These are phyloP conservation scores for Corynespora cassiicola DNA, from an alignment of 2,329 filamentous ascomycete species.

Conservation along the genomic window DNA sequence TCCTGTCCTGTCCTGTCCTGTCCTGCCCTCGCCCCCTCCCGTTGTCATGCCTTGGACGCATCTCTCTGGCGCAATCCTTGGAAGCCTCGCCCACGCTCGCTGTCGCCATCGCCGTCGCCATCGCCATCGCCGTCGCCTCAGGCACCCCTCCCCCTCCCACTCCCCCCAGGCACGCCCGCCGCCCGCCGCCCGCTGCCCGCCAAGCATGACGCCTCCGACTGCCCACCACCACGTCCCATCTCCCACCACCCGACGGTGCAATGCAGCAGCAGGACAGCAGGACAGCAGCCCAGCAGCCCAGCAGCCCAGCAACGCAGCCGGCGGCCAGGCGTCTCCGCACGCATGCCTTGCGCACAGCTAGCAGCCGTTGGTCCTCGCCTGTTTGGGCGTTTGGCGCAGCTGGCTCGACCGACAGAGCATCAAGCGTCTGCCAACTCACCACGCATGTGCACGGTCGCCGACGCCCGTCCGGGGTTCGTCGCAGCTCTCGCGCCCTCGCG, in stretches of 20 bases:
- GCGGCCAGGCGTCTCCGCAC: slow-evolving; percentile 40
- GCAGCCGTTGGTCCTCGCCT: slow-evolving; percentile 46
- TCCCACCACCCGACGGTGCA: slow-evolving; percentile 10
- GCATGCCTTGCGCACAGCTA: slow-evolving; percentile 38
- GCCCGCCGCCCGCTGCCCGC: slow-evolving; percentile 11
- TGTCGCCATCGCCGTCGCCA: neutral
- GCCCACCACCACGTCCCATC: neutral
- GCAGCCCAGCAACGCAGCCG: too few species aligned
- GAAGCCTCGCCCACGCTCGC: too few species aligned
- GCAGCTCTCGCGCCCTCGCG: too few species aligned
- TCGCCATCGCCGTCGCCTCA: neutral
- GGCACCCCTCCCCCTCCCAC: neutral
- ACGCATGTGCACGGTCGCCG: slow-evolving; percentile 44
- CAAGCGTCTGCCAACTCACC: slow-evolving; percentile 48
- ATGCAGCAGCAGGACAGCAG: too few species aligned
- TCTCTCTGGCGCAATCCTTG: too few species aligned
- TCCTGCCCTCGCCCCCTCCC: slow-evolving; percentile 3
- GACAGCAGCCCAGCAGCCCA: too few species aligned
- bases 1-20: slow-evolving; percentile 2
- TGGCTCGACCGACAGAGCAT: slow-evolving; percentile 39
- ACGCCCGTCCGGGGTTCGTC: too few species aligned
- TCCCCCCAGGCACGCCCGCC: neutral
- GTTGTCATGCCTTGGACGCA: slow-evolving; percentile 12
- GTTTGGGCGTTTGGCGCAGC: slow-evolving; percentile 41
- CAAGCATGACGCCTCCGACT: slow-evolving; percentile 25